Evolutionary conservation across 805 yeast species (phyloP).

Genomic region (Saturnispora sanitii): DNA sequence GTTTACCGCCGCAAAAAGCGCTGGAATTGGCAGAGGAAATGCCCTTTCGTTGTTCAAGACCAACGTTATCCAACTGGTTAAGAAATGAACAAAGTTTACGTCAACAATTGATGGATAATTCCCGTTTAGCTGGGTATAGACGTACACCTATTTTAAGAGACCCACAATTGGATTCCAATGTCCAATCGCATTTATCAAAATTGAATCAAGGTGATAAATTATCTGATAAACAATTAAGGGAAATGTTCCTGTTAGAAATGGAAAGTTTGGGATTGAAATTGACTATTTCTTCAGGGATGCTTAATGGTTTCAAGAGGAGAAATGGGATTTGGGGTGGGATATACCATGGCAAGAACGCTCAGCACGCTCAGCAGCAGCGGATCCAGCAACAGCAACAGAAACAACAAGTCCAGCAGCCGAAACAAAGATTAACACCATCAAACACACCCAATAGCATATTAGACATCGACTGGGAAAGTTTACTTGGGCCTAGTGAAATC

Average conservation of each 20-base stretch:
- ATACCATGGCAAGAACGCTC: background rate
- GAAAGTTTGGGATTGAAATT: constrained; percentile 19
- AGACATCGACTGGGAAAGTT: constrained; percentile 22
- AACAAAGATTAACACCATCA: background rate
- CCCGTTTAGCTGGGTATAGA: constrained; percentile 22
- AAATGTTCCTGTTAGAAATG: constrained; percentile 13
- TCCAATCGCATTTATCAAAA: constrained; percentile 20
- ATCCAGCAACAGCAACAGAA: background rate
- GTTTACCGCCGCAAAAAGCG: constrained; percentile 23
- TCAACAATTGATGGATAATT: constrained; percentile 17
- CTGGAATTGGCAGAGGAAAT: constrained; percentile 17
- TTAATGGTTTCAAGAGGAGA: constrained; percentile 26
- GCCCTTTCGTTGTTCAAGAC: constrained; percentile 27
- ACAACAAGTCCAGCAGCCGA: background rate
- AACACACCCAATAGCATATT: background rate
- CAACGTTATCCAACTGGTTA: constrained; percentile 29
- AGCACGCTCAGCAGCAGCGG: background rate
- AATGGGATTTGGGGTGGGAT: constrained; percentile 19
- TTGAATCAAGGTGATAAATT: constrained; percentile 14
- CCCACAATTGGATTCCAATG: constrained; percentile 27
- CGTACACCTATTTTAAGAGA: constrained; percentile 27
- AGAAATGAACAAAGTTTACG: constrained; percentile 21
- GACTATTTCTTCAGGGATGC: constrained; percentile 27
- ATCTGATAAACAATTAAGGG: constrained; percentile 23
- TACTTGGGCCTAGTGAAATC: constrained; percentile 21